Percentiles rank a stretch among this genome's conserved stretches.
These are phyloP conservation scores for Bruguiera gymnorhiza DNA, from an alignment of 345 rosid genomes.

Conservation along the genomic window DNA sequence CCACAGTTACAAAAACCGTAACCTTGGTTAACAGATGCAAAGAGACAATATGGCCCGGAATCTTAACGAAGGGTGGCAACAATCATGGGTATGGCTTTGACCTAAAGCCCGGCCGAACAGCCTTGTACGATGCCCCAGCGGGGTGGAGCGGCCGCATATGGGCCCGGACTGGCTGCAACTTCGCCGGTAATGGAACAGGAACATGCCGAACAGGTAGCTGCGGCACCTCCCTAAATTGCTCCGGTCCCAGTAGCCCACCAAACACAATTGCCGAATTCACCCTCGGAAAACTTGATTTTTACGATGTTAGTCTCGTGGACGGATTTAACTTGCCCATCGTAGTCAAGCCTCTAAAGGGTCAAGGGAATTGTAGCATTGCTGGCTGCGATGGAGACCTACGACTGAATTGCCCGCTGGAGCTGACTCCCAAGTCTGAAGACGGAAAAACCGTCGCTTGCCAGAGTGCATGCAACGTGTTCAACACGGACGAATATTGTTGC, in stretches of 20 bases:
- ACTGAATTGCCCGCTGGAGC: constrained; percentile 43
- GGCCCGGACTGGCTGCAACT: constrained; percentile 78
- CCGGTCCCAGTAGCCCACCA: constrained; percentile 56
- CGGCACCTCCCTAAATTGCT: constrained; percentile 56
- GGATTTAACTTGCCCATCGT: constrained; percentile 56
- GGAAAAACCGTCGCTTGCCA: constrained; percentile 52
- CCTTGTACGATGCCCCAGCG: constrained; percentile 49
- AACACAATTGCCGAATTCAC: constrained; percentile 62
- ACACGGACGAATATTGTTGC: constrained; percentile 57
- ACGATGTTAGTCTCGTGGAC: constrained; percentile 63
- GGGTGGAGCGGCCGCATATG: constrained; percentile 89
- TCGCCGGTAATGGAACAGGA: constrained; percentile 59
- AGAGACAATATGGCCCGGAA: constrained; percentile 75
- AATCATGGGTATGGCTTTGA: constrained; percentile 55
- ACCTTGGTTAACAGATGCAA: constrained; percentile 66
- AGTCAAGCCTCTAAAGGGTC: constrained; percentile 37
- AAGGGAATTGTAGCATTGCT: constrained; percentile 47
- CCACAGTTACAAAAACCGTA: constrained; percentile 33
- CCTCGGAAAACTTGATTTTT: constrained; percentile 40
- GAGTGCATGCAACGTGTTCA: constrained; percentile 52
- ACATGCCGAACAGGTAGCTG: constrained; percentile 74
- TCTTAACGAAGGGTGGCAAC: constrained; percentile 43
- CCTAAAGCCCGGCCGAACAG: constrained; percentile 56
- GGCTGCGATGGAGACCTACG: constrained; percentile 59
- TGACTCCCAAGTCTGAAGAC: constrained; percentile 25